Conservation (phyloP, 257 asterid species). For the Nicotiana attenuata region DNA sequence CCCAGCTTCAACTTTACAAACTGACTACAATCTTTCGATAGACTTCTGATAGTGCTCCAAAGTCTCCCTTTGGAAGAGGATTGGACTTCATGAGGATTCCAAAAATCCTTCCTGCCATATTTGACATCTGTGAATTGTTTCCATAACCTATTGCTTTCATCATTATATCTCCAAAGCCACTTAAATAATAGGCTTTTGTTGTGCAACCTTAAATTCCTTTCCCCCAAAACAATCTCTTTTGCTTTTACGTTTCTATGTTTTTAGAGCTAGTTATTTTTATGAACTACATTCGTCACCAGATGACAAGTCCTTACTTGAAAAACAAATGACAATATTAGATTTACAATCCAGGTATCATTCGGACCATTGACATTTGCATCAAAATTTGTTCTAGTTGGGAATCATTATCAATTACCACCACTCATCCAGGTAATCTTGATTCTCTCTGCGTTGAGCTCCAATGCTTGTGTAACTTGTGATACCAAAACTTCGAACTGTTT, state of each 20-base stretch:
- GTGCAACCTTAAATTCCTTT: no score
- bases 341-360: conserved; percentile 63
- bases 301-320: not conserved
- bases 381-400: conserved; percentile 94
- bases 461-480: conserved; percentile 17
- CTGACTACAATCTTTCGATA: no score
- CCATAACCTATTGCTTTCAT: no score
- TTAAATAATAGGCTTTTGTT: no score
- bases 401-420: conserved; percentile 97
- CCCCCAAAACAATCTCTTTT: no score
- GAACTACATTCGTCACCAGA: not conserved
- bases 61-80: no score
- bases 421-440: conserved; percentile 74
- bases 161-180: no score
- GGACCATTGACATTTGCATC: conserved; percentile 90
- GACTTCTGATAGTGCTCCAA: no score
- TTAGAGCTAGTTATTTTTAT: not conserved
- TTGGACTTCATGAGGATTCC: no score
- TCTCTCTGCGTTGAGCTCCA: conserved; percentile 9
- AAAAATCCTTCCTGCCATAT: no score
- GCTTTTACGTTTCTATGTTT: not conserved
- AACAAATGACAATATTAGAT: conserved; percentile 9
- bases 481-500: conserved; percentile 17
- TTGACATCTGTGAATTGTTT: no score
- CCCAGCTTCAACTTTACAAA: no score